These are phyloP conservation scores for Trifolium fragiferum DNA, from an alignment of 306 rosid genomes.

Conservation along the genomic window DNA sequence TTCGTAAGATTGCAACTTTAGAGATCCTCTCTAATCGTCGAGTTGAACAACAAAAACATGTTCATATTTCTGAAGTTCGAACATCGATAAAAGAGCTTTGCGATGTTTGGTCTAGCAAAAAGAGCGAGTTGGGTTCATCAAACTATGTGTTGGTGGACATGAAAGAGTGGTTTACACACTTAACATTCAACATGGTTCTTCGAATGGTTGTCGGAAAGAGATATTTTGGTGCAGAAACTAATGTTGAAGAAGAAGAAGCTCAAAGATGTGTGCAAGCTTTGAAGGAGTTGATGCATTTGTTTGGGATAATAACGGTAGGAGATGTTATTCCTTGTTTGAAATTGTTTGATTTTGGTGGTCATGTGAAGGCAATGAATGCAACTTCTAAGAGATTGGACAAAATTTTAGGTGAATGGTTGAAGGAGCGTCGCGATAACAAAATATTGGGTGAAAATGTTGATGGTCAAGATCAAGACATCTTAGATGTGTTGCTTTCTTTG, in stretches of 20 bases:
- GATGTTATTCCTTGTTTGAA: slow-evolving; percentile 38
- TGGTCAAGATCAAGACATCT: slow-evolving; percentile 7
- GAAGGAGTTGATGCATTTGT: neutral
- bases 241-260: slow-evolving; percentile 5
- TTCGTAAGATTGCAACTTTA: neutral
- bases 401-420: slow-evolving; percentile 27
- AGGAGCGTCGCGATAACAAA: slow-evolving; percentile 5
- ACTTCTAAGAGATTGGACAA: slow-evolving; percentile 16
- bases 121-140: neutral
- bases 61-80: slow-evolving; percentile 28
- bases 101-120: slow-evolving; percentile 7
- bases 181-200: slow-evolving; percentile 35
- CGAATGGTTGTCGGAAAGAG: slow-evolving; percentile 24
- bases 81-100: slow-evolving; percentile 35
- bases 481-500: slow-evolving; percentile 29
- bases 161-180: slow-evolving; percentile 26
- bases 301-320: slow-evolving; percentile 10
- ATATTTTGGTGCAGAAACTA: neutral
- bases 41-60: slow-evolving; percentile 15
- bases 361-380: slow-evolving; percentile 45
- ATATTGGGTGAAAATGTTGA: neutral
- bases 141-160: slow-evolving; percentile 37
- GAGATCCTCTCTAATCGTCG: slow-evolving; percentile 12
- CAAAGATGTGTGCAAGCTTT: neutral
- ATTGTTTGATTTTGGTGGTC: slow-evolving; percentile 40